Conservation (phyloP, 495 filamentous ascomycete species). For the Ascobolus immersus region DNA sequence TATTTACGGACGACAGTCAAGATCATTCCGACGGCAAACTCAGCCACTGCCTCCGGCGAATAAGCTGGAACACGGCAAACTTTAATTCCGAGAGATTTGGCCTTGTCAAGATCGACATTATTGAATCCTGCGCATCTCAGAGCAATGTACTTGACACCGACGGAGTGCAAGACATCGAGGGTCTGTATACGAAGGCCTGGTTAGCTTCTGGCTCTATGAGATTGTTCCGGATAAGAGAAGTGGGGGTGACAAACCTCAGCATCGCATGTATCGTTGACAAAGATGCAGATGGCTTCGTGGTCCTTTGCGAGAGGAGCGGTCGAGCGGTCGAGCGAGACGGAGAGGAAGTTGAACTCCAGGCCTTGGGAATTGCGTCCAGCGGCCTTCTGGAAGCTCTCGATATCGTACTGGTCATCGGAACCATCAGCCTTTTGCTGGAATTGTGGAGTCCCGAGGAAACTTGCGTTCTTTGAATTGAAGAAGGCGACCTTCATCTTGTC, state of each 20-base stretch:
- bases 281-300: slow-evolving; percentile 37
- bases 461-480: slow-evolving; percentile 15
- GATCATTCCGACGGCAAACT: slow-evolving; percentile 41
- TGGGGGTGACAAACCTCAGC: slow-evolving; percentile 17
- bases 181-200: not conserved
- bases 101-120: slow-evolving; percentile 34
- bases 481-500: slow-evolving; percentile 13
- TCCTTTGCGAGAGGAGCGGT: slow-evolving; percentile 30
- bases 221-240: not conserved
- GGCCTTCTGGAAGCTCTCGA: slow-evolving; percentile 9
- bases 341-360: slow-evolving; percentile 11
- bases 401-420: slow-evolving; percentile 10
- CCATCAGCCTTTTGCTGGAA: not conserved
- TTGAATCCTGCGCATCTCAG: slow-evolving; percentile 50
- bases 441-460: not conserved
- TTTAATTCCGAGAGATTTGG: slow-evolving; percentile 31
- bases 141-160: slow-evolving; percentile 10
- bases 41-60: slow-evolving; percentile 45
- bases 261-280: slow-evolving; percentile 39
- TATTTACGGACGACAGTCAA: slow-evolving; percentile 46
- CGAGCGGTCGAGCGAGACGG: slow-evolving; percentile 10
- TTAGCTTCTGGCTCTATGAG: not conserved
- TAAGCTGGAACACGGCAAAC: slow-evolving; percentile 45
- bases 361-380: not conserved
- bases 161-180: not conserved